Percentiles rank a stretch among this genome's conserved stretches.
These are phyloP conservation scores for Umbelopsis sp. DNA, from an alignment of 192 early-diverging fungal genomes.

Conservation along the genomic window DNA sequence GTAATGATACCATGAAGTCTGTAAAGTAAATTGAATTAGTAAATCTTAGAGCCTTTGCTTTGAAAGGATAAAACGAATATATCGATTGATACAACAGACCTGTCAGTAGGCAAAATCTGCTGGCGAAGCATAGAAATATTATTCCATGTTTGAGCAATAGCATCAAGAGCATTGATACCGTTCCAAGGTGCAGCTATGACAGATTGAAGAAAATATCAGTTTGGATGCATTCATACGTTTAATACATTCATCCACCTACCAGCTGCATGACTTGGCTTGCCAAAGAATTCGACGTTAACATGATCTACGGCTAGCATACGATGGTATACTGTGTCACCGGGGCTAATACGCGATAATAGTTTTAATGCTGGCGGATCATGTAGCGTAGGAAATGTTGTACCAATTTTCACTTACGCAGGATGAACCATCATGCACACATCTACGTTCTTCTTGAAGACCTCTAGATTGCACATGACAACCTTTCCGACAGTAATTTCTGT, in stretches of 20 bases:
- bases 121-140: conserved; percentile 70
- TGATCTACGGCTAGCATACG: conserved; percentile 39
- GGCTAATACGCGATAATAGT: conserved; percentile 23
- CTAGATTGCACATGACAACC: conserved; percentile 63
- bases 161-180: conserved; percentile 79
- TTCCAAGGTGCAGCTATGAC: conserved; percentile 37
- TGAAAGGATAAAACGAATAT: too few relatives aligned
- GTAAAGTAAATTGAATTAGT: background rate
- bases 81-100: conserved; percentile 21
- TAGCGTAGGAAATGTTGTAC: background rate
- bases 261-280: conserved; percentile 72
- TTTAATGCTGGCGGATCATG: background rate
- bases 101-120: conserved; percentile 66
- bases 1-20: conserved; percentile 77
- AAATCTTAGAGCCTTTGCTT: background rate
- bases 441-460: conserved; percentile 66
- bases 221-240: background rate
- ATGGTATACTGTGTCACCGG: conserved; percentile 49
- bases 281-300: conserved; percentile 66
- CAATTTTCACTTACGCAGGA: conserved; percentile 53
- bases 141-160: conserved; percentile 64
- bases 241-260: conserved; percentile 53
- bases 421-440: conserved; percentile 84
- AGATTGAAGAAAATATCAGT: background rate
- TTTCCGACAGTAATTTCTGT: conserved; percentile 70